Percentiles rank a stretch among this genome's conserved stretches.
Conservation (phyloP, 163 green algal genomes). For the Trebouxiophyceae sp. region DNA sequence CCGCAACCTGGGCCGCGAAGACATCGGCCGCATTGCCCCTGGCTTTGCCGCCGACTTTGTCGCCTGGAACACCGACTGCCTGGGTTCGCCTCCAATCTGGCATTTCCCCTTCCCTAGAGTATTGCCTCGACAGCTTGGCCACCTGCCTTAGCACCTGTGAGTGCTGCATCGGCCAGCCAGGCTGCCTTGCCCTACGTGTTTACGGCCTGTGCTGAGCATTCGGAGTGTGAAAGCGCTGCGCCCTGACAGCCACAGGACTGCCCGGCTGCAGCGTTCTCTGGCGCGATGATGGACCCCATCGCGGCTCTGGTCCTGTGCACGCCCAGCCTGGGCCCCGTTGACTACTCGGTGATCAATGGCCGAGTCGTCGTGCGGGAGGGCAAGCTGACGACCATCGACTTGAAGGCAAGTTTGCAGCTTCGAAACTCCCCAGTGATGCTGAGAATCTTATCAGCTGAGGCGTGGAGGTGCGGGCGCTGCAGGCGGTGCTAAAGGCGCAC, state of each 20-base stretch:
- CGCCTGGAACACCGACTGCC: constrained; percentile 40
- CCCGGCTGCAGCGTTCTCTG: constrained; percentile 10
- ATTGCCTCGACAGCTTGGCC: too few relatives aligned
- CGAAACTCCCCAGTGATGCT: background rate
- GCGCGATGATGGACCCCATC: constrained; percentile 26
- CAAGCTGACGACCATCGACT: constrained; percentile 34
- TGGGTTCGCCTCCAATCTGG: too few relatives aligned
- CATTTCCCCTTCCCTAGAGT: too few relatives aligned
- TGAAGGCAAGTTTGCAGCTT: constrained; percentile 11
- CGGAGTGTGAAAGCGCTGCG: too few relatives aligned
- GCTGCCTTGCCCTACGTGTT: too few relatives aligned
- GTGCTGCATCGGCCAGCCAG: too few relatives aligned
- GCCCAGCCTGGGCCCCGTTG: constrained; percentile 30
- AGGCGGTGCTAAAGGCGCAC: constrained; percentile 17
- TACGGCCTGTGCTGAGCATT: too few relatives aligned
- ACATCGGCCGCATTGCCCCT: constrained; percentile 51
- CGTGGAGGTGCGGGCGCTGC: background rate
- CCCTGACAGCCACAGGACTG: too few relatives aligned
- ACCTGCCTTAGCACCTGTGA: too few relatives aligned
- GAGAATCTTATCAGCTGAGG: background rate
- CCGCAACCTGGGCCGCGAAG: constrained; percentile 46
- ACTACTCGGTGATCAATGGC: constrained; percentile 58
- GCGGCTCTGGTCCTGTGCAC: constrained; percentile 56
- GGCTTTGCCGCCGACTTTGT: constrained; percentile 66
- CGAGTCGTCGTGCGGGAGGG: constrained; percentile 47